A percentile compares a stretch with the other conserved stretches of the same genome.
phyloP scores from a whole-genome alignment of 2,329 filamentous ascomycete genomes.

The Cordyceps pruinosa region DNA sequence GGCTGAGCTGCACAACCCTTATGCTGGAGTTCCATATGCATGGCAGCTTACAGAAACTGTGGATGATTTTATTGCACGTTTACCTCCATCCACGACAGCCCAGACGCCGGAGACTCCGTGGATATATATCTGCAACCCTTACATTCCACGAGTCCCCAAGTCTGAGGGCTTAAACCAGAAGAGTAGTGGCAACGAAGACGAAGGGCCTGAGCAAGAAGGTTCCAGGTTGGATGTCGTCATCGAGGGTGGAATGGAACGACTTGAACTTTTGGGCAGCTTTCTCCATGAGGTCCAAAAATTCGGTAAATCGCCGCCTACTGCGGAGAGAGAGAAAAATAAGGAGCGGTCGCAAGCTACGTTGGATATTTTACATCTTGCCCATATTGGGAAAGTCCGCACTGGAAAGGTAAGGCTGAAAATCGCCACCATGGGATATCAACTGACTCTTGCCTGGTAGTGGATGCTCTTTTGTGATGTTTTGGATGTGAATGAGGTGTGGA shows the following conservation, averaged over 20 bases:
- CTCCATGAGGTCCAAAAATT: slow-evolving; percentile 39
- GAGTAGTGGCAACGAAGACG: slow-evolving; percentile 41
- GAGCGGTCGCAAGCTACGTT: slow-evolving; percentile 42
- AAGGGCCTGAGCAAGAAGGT: slow-evolving; percentile 39
- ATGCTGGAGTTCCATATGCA: slow-evolving; percentile 45
- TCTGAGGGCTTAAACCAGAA: slow-evolving; percentile 27
- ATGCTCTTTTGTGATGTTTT: slow-evolving; percentile 58
- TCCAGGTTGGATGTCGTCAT: slow-evolving; percentile 43
- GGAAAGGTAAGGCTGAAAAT: slow-evolving; percentile 51
- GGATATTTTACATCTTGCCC: slow-evolving; percentile 56
- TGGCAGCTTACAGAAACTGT: slow-evolving; percentile 60
- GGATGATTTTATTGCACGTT: slow-evolving; percentile 57
- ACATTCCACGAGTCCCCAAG: slow-evolving; percentile 33
- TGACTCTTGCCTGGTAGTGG: slow-evolving; percentile 46
- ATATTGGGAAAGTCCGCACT: slow-evolving; percentile 47
- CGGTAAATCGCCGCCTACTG: slow-evolving; percentile 26
- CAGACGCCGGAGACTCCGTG: slow-evolving; percentile 45
- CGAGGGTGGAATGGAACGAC: slow-evolving; percentile 44
- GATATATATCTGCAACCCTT: slow-evolving; percentile 68
- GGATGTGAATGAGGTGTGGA: slow-evolving; percentile 59
- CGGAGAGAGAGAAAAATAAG: slow-evolving; percentile 41
- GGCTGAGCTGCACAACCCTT: slow-evolving; percentile 48
- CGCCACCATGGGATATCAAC: neutral
- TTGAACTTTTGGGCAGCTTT: slow-evolving; percentile 40
- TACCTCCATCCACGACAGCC: slow-evolving; percentile 59